Evolutionary conservation across 768 basidiomycete species (phyloP).

Genomic region (Kwoniella sp.): DNA sequence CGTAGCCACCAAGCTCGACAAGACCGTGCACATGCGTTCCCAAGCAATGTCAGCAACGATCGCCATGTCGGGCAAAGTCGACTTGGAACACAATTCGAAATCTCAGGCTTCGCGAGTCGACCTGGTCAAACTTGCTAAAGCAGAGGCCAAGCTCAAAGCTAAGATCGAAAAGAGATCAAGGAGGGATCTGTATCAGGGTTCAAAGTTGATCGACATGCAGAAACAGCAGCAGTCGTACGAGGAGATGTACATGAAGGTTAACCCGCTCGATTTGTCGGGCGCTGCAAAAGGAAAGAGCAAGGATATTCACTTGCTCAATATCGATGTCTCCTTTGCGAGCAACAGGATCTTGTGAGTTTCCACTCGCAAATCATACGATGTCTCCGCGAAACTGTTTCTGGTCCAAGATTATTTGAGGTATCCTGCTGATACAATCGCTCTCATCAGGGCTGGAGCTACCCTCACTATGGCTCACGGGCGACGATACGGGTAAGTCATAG

Average conservation of each 20-base stretch:
- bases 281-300: constrained; percentile 90
- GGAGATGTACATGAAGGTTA: constrained; percentile 99
- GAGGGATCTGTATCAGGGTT: constrained; percentile 90
- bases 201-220: constrained; percentile 88
- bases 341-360: constrained; percentile 77
- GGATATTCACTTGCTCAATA: constrained; percentile 89
- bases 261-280: constrained; percentile 77
- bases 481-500: constrained; percentile 52
- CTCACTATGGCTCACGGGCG: constrained; percentile 53
- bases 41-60: constrained; percentile 54
- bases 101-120: constrained; percentile 57
- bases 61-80: constrained; percentile 55
- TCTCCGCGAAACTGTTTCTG: too few species aligned
- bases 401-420: too few species aligned
- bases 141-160: constrained; percentile 95
- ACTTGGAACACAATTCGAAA: constrained; percentile 55
- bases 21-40: constrained; percentile 55
- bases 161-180: constrained; percentile 96
- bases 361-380: neutral
- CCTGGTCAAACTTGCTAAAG: constrained; percentile 65
- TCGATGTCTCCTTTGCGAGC: constrained; percentile 95
- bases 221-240: constrained; percentile 98
- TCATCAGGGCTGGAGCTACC: constrained; percentile 45
- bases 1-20: constrained; percentile 49
- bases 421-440: neutral